Conservation (phyloP, 352 stramenopile genomes). For the Phytophthora multivora region DNA sequence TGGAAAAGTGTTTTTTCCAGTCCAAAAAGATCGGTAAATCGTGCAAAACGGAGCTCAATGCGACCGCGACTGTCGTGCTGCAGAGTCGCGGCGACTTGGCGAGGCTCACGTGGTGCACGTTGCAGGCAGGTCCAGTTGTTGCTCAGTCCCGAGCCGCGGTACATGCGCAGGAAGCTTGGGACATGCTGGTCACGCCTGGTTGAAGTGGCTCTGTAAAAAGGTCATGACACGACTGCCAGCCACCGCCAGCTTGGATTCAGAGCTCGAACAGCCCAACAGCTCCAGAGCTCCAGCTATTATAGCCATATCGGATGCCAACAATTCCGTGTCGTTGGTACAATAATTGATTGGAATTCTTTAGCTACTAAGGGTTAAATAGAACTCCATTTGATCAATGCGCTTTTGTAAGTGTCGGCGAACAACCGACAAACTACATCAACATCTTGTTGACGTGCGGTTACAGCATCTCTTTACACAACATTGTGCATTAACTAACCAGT, state of each 20-base stretch:
- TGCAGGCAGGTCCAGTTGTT: conserved; percentile 11
- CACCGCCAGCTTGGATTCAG: not conserved
- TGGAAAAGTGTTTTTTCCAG: too few relatives aligned
- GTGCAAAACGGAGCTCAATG: not conserved
- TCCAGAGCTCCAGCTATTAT: too few relatives aligned
- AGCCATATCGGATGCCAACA: too few relatives aligned
- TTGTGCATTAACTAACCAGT: too few relatives aligned
- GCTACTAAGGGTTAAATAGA: too few relatives aligned
- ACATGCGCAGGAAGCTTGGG: conserved; percentile 5
- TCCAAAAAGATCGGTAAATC: not conserved
- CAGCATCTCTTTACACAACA: too few relatives aligned
- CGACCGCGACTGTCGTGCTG: not conserved
- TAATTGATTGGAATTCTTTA: too few relatives aligned
- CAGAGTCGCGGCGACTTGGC: not conserved
- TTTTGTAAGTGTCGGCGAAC: not conserved
- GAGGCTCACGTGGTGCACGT: not conserved
- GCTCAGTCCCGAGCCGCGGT: conserved; percentile 12
- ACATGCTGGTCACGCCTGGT: conserved; percentile 11
- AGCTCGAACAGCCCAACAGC: conserved; percentile 1
- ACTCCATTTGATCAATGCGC: too few relatives aligned
- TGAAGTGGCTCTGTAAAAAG: conserved; percentile 11
- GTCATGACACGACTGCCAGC: conserved; percentile 1
- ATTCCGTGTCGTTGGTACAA: too few relatives aligned
- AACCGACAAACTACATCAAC: not conserved
- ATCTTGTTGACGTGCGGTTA: conserved; percentile 1